Conservation (phyloP, 2,329 filamentous ascomycete genomes). For the Colletotrichum gloeosporioides region DNA sequence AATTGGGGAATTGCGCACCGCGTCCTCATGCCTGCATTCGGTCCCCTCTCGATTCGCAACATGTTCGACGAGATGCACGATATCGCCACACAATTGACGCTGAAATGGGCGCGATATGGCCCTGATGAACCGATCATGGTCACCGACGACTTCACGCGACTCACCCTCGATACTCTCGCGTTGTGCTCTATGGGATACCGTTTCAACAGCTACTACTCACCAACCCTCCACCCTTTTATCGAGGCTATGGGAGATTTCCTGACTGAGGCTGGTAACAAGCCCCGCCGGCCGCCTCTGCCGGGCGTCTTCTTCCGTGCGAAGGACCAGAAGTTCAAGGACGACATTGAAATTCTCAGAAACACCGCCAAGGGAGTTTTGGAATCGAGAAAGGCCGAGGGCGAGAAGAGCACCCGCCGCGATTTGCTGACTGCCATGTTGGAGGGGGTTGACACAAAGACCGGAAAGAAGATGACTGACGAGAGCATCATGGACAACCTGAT, state of each 20-base stretch:
- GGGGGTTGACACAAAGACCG: constrained; percentile 68
- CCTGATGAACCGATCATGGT: constrained; percentile 52
- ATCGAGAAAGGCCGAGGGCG: constrained; percentile 50
- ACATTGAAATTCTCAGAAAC: constrained; percentile 57
- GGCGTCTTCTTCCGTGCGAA: constrained; percentile 49
- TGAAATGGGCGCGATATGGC: constrained; percentile 58
- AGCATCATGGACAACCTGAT: constrained; percentile 72
- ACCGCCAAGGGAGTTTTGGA: constrained; percentile 64
- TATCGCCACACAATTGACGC: constrained; percentile 55
- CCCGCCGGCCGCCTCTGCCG: constrained; percentile 50
- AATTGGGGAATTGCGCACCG: constrained; percentile 61
- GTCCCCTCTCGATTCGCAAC: constrained; percentile 67
- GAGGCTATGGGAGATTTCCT: constrained; percentile 67
- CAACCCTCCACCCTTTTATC: constrained; percentile 44
- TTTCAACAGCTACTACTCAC: constrained; percentile 65
- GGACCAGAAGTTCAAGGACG: constrained; percentile 50
- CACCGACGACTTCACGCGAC: constrained; percentile 65
- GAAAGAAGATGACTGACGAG: constrained; percentile 62
- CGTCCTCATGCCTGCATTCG: constrained; percentile 72
- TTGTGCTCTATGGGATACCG: constrained; percentile 63
- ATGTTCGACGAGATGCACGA: constrained; percentile 63
- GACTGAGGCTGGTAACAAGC: constrained; percentile 55
- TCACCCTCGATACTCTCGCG: constrained; percentile 67
- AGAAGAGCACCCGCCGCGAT: constrained; percentile 59
- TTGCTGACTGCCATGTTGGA: constrained; percentile 70